phyloP scores from a whole-genome alignment of 2,329 filamentous ascomycete species.

The Botryotinia globosa region DNA sequence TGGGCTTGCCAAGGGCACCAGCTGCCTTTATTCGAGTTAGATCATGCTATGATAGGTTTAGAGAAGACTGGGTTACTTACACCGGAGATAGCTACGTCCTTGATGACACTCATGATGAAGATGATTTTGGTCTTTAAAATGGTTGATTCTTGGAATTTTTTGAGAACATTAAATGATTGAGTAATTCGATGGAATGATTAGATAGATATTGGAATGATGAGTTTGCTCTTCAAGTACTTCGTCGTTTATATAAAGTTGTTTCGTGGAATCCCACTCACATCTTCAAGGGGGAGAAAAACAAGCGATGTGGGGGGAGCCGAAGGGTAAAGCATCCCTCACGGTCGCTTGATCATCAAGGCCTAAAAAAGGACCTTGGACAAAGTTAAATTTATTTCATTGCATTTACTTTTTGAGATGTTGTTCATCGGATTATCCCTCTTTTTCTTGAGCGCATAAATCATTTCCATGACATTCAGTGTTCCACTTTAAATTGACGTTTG shows the following conservation, averaged over 20 bases:
- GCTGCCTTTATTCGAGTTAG: slow-evolving; percentile 25
- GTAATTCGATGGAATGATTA: neutral
- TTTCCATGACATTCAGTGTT: neutral
- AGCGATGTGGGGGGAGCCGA: neutral
- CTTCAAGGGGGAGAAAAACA: neutral
- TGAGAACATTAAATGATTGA: neutral
- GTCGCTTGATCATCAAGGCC: neutral
- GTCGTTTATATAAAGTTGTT: neutral
- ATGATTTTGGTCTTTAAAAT: neutral
- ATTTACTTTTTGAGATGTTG: neutral
- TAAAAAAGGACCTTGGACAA: neutral
- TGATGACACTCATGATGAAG: slow-evolving; percentile 30
- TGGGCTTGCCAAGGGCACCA: slow-evolving; percentile 30
- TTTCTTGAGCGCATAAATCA: neutral
- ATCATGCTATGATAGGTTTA: neutral
- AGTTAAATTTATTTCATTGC: neutral
- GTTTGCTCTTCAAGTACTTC: neutral
- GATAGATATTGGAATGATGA: neutral
- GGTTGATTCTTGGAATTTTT: neutral
- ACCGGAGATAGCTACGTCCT: slow-evolving; percentile 33
- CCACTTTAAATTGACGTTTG: neutral
- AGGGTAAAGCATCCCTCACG: neutral
- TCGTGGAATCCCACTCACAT: neutral
- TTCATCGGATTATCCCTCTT: neutral
- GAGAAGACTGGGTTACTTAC: slow-evolving; percentile 24